A percentile compares a stretch with the other conserved stretches of the same genome.
Evolutionary conservation across 495 filamentous ascomycete genomes (phyloP).

Genomic region (Beverwykella pulmonaria): DNA sequence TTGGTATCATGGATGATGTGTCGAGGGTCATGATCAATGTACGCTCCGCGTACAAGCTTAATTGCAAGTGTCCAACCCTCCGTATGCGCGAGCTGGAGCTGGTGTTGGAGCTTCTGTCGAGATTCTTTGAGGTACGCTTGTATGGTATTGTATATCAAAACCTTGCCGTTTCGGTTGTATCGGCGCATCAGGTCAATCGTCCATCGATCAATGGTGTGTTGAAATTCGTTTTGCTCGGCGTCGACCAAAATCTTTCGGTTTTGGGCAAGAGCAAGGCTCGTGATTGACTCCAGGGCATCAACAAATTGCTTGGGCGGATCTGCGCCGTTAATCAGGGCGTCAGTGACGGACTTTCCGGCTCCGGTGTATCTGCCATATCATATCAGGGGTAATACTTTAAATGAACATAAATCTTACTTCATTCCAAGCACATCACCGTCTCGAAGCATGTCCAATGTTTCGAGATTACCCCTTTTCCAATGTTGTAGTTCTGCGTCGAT

Average conservation of each 20-base stretch:
- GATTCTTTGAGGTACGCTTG: slow-evolving; percentile 50
- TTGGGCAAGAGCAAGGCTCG: not conserved
- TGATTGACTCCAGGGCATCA: not conserved
- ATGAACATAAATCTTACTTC: slow-evolving; percentile 56
- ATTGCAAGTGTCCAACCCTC: slow-evolving; percentile 47
- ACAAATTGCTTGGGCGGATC: not conserved
- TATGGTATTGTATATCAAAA: slow-evolving; percentile 50
- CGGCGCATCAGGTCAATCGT: slow-evolving; percentile 50
- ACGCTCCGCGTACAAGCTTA: slow-evolving; percentile 51
- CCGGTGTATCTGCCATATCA: not conserved
- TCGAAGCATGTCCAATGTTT: slow-evolving; percentile 72
- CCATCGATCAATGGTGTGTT: slow-evolving; percentile 46
- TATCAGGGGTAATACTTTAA: not conserved
- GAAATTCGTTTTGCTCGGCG: slow-evolving; percentile 47
- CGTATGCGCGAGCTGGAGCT: slow-evolving; percentile 42
- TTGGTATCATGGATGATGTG: slow-evolving; percentile 52
- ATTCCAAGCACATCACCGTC: slow-evolving; percentile 81
- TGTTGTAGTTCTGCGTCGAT: slow-evolving; percentile 50
- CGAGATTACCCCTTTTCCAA: slow-evolving; percentile 72
- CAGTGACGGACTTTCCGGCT: not conserved
- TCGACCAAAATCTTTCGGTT: not conserved
- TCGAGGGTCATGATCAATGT: slow-evolving; percentile 48
- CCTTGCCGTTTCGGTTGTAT: slow-evolving; percentile 41
- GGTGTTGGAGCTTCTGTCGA: slow-evolving; percentile 43
- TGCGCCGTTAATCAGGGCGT: not conserved